Evolutionary conservation across 139 green algal genomes (phyloP).

Genomic region (Nannochloris sp.): DNA sequence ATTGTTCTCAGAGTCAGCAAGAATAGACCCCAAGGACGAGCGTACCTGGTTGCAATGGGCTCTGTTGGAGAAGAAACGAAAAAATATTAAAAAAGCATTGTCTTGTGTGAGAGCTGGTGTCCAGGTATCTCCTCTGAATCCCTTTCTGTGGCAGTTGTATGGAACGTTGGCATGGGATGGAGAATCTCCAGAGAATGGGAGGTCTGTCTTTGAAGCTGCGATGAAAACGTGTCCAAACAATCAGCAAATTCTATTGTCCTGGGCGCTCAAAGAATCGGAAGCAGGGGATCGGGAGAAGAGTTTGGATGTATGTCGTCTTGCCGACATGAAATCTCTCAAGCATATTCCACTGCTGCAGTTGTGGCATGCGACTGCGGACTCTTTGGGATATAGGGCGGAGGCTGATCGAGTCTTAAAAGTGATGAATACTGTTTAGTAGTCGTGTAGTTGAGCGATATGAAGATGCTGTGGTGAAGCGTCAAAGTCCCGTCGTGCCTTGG

Average conservation of each 20-base stretch:
- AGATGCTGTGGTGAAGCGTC: background rate
- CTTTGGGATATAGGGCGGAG: background rate
- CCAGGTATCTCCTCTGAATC: slow-evolving; percentile 41
- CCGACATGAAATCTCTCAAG: background rate
- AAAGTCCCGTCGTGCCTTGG: background rate
- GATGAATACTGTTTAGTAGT: background rate
- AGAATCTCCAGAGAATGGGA: slow-evolving; percentile 10
- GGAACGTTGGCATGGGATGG: slow-evolving; percentile 22
- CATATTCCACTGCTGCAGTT: slow-evolving; percentile 1
- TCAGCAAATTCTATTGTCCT: slow-evolving; percentile 63
- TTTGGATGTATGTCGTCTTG: slow-evolving; percentile 20
- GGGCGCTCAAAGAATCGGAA: slow-evolving; percentile 52
- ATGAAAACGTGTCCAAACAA: slow-evolving; percentile 39
- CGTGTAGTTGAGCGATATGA: background rate
- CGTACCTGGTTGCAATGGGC: slow-evolving; percentile 62
- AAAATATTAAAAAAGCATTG: slow-evolving; percentile 23
- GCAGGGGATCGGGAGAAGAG: slow-evolving; percentile 20
- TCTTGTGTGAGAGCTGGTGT: slow-evolving; percentile 42
- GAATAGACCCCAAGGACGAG: slow-evolving; percentile 31
- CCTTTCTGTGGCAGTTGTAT: slow-evolving; percentile 51
- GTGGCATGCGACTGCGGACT: background rate
- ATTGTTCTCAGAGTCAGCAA: slow-evolving; percentile 18
- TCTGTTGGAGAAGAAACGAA: slow-evolving; percentile 50
- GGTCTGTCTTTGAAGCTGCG: slow-evolving; percentile 35
- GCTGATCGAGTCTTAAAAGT: background rate